Percentiles rank a stretch among this genome's conserved stretches.
Conservation (phyloP, 2,329 filamentous ascomycete genomes). For the Sporothrix mexicana region DNA sequence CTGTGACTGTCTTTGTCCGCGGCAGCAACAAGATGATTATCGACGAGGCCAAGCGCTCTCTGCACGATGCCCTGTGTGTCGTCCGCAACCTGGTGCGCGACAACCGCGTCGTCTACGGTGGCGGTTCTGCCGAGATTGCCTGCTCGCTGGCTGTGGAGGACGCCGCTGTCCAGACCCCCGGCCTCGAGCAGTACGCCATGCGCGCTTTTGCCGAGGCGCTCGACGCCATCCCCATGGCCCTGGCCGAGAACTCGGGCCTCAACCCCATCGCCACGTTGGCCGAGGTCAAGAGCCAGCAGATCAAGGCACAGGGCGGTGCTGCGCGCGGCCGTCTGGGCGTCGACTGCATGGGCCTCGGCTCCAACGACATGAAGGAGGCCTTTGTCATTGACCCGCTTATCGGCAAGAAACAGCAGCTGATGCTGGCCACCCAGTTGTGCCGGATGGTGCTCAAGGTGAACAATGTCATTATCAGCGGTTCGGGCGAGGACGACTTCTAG, state of each 20-base stretch:
- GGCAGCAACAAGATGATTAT: conserved; percentile 99
- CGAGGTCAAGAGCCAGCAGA: conserved; percentile 93
- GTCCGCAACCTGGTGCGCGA: conserved; percentile 95
- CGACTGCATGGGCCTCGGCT: conserved; percentile 95
- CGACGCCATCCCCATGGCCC: conserved; percentile 90
- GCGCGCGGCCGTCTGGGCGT: conserved; percentile 76
- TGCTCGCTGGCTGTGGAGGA: conserved; percentile 97
- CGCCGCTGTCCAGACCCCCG: conserved; percentile 89
- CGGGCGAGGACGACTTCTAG: conserved; percentile 86
- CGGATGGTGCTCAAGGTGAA: conserved; percentile 98
- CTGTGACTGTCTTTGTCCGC: conserved; percentile 93
- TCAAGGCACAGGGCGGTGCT: conserved; percentile 66
- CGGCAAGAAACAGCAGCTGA: conserved; percentile 95
- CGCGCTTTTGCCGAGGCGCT: conserved; percentile 95
- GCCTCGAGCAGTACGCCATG: conserved; percentile 99
- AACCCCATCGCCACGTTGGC: conserved; percentile 96
- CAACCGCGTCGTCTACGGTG: conserved; percentile 96
- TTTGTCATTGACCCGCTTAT: conserved; percentile 99
- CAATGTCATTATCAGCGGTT: conserved; percentile 91
- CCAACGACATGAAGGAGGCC: conserved; percentile 95
- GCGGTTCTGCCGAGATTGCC: conserved; percentile 94
- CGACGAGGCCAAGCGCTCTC: conserved; percentile 95
- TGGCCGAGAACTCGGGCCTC: conserved; percentile 95
- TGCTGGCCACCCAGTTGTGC: conserved; percentile 95
- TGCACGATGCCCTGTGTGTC: conserved; percentile 97